Percentiles rank a stretch among this genome's conserved stretches.
These are phyloP conservation scores for Cucumis sativus DNA, from an alignment of 306 rosid genomes.

Conservation along the genomic window Cucumber_9930_V3 NC_026657.2:31628001-31628500, in stretches of 20 bases:
- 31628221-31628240: slow-evolving; percentile 78
- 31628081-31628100: too few relatives aligned
- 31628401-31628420: not conserved
- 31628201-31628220: not conserved
- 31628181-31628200: not conserved
- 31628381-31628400: not conserved
- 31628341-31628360: not conserved
- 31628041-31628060: too few relatives aligned
- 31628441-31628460: not conserved
- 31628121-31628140: not conserved
- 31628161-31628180: not conserved
- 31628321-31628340: not conserved
- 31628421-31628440: not conserved
- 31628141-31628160: not conserved
- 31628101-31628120: not conserved
- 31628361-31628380: not conserved
- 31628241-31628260: slow-evolving; percentile 71
- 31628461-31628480: not conserved
- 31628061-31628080: too few relatives aligned
- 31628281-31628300: slow-evolving; percentile 58
- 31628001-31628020: too few relatives aligned
- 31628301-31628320: slow-evolving; percentile 48
- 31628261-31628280: slow-evolving; percentile 80
- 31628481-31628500: slow-evolving; percentile 81
- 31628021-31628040: not conserved